Evolutionary conservation across 2,329 filamentous ascomycete genomes (phyloP).

Genomic region (Beauveria medogensis): DNA sequence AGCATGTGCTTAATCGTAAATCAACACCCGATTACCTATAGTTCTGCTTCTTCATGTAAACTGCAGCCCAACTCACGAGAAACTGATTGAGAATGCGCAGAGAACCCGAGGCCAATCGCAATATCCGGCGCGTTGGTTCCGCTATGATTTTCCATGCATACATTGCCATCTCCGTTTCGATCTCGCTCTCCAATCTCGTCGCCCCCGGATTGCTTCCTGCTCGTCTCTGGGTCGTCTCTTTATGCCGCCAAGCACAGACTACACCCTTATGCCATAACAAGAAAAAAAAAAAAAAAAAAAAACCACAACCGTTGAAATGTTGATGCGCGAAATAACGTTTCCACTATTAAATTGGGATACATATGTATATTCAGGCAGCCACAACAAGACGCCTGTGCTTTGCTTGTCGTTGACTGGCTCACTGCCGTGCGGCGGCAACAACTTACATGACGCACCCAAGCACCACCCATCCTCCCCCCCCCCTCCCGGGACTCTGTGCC

Average conservation of each 20-base stretch:
- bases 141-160: not conserved
- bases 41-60: too few species aligned
- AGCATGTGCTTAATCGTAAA: too few species aligned
- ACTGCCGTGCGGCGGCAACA: not conserved
- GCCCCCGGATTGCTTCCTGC: not conserved
- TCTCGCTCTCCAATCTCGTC: not conserved
- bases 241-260: not conserved
- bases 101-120: not conserved
- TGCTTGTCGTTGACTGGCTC: not conserved
- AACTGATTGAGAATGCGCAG: too few species aligned
- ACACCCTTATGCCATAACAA: not conserved
- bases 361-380: not conserved
- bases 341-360: too few species aligned
- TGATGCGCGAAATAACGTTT: not conserved
- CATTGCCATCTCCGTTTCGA: not conserved
- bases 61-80: not conserved
- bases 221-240: not conserved
- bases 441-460: not conserved
- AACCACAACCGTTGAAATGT: too few species aligned
- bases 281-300: too few species aligned
- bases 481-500: not conserved
- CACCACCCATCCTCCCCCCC: not conserved
- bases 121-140: not conserved
- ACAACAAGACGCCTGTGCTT: not conserved
- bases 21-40: too few species aligned